Base-by-base conservation (phyloP, 2,329 filamentous ascomycete genomes). In the Epichloe hybrida region DNA sequence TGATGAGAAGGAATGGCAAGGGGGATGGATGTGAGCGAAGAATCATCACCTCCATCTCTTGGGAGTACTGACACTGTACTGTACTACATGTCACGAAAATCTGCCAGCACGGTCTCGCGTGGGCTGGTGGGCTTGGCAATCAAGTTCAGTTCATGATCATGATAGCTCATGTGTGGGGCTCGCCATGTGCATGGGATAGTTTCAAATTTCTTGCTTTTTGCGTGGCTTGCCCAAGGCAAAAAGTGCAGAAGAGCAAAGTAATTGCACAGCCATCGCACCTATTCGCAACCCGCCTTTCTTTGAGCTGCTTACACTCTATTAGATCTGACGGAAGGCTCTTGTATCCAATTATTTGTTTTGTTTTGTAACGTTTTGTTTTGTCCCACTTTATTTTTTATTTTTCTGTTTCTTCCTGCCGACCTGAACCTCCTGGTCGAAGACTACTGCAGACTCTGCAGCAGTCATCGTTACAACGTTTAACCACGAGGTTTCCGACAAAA, bases 401-500 rank as follows among this genome's bases (percentile, higher is more conserved):
- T 34, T n/a, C 8, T 17, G 13, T 11, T 11, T 20, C 15, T n/a
- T 17, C 15, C 43, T 8, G n/a, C 27, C 20, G 44, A 20, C 27
- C 27, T 37, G 21, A n/a, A 15, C 38, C 4, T 42, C 1, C 4
- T 31, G 36, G 20, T n/a, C 13, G 8, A 27, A 23, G 17, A n/a
- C n/a, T 40, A 48, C 36, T 48, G 46, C 46, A 40, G 37, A 39
- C 37, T 39, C 46, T 48, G 37, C 46, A 40, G 40, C 27, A 20
- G 15, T 48, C 36, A 27, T 36, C 34, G 36, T 23, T n/a, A 20
- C 37, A 49, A 43, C 47, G 13, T 20, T 27, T 8, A 20, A 35
- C 46, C 39, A 45, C 48, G 23, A 37, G 40, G 34, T 49, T 44
- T 20, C 40, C 41, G 34, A 43, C 48, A 43, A 31, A 38, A 21